These are phyloP conservation scores for Nevesoporus exiguus DNA, from an alignment of 768 basidiomycete genomes.

Conservation along the genomic window DNA sequence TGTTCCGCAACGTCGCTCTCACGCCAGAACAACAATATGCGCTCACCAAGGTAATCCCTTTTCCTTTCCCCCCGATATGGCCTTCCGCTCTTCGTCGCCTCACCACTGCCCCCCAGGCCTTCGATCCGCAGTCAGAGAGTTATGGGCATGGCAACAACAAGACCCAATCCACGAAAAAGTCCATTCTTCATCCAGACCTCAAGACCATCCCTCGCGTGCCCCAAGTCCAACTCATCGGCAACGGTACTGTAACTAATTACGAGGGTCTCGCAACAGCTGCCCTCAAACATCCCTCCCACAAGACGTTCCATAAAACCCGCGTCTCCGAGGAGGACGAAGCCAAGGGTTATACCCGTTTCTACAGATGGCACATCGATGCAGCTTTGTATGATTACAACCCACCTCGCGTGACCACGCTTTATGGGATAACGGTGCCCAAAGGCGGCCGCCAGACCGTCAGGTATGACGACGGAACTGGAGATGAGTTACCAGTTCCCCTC, in stretches of 20 bases:
- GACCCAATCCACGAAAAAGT: constrained; percentile 67
- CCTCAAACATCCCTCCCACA: constrained; percentile 85
- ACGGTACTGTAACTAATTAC: constrained; percentile 76
- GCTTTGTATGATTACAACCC: constrained; percentile 75
- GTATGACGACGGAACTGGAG: constrained; percentile 87
- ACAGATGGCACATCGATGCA: constrained; percentile 92
- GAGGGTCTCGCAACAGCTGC: constrained; percentile 74
- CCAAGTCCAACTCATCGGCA: constrained; percentile 91
- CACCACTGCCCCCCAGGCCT: constrained; percentile 50
- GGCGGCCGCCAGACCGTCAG: constrained; percentile 61
- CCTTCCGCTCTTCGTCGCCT: not conserved
- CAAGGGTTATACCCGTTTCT: constrained; percentile 81
- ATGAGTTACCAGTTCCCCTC: constrained; percentile 76
- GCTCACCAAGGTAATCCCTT: constrained; percentile 66
- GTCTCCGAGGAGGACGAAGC: constrained; percentile 73
- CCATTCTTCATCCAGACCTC: constrained; percentile 84
- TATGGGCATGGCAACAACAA: constrained; percentile 92
- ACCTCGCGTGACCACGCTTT: constrained; percentile 83
- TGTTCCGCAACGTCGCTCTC: constrained; percentile 68
- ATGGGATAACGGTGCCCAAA: constrained; percentile 68
- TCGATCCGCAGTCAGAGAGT: constrained; percentile 57
- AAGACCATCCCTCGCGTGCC: constrained; percentile 88
- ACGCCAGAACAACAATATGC: constrained; percentile 83
- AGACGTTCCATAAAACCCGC: constrained; percentile 80
- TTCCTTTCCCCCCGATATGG: not conserved